Evolutionary conservation across 768 basidiomycete species (phyloP).

Genomic region (Mycena indigotica): DNA sequence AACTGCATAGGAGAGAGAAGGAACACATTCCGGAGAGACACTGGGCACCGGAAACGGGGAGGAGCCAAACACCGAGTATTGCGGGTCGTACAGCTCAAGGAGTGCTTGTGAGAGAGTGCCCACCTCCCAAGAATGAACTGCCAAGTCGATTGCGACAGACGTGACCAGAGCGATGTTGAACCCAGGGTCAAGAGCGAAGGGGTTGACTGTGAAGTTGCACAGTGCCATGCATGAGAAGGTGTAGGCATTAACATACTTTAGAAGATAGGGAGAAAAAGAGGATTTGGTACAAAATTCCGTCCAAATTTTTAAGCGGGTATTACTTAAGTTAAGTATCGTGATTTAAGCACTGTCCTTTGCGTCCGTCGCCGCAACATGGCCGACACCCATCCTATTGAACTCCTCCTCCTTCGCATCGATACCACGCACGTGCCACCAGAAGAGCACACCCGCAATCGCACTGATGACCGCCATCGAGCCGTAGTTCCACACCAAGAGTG

Average conservation of each 20-base stretch:
- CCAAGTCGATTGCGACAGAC: slow-evolving; percentile 35
- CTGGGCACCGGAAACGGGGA: slow-evolving; percentile 38
- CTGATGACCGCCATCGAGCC: slow-evolving; percentile 41
- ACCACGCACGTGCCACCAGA: slow-evolving; percentile 40
- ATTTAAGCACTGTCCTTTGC: no score
- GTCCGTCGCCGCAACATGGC: slow-evolving; percentile 23
- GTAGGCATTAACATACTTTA: no score
- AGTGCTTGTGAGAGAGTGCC: slow-evolving; percentile 46
- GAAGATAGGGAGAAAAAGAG: no score
- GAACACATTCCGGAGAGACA: slow-evolving; percentile 22
- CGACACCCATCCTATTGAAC: slow-evolving; percentile 43
- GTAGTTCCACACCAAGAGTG: slow-evolving; percentile 58
- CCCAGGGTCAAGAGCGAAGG: slow-evolving; percentile 38
- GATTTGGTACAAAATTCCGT: no score
- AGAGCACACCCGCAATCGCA: slow-evolving; percentile 38
- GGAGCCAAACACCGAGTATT: slow-evolving; percentile 42
- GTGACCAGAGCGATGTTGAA: slow-evolving; percentile 39
- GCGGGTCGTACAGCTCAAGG: slow-evolving; percentile 44
- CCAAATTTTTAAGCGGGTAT: no score
- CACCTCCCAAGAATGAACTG: slow-evolving; percentile 52
- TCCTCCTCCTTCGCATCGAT: slow-evolving; percentile 50
- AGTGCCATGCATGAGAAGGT: no score
- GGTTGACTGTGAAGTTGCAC: slow-evolving; percentile 17
- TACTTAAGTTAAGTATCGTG: no score
- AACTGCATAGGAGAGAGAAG: slow-evolving; percentile 40